Base-by-base conservation (phyloP, 2,329 filamentous ascomycete genomes). In the Diaporthe australafricana region DNA sequence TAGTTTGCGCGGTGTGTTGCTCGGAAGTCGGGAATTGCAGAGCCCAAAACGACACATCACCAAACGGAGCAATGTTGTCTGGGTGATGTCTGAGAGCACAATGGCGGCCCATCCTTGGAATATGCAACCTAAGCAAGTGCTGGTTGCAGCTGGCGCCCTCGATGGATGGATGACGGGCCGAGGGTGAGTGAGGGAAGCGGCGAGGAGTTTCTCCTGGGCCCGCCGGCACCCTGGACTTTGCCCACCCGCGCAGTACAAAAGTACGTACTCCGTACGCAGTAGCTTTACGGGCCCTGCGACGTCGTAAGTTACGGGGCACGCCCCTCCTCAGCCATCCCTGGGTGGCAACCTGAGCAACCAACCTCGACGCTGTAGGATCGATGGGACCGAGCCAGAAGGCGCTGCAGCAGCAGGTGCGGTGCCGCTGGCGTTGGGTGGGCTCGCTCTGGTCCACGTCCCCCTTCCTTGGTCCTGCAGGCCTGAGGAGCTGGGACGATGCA, bases 301-400 rank as follows among this genome's bases (percentile, higher is more conserved):
- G 67, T 65, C 71, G 71, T 72, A 72, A 70, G 71, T 65, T 72
- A 70, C 66, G 56, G 70, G 68, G 57, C 71, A 66, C 48, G 57
- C 56, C 68, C 63, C 42, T 57, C 67, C 25, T 45, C 45, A 35
- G 52, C 52, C 66, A 56, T 68, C 7, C 48, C 55, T 48, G 53
- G 53, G 67, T 68, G 52, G 52, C 66, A 40, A 56, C 57, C 68
- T 68, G 27, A 70, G 68, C 68, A 60, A 70, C 68, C 68, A 60
- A 68, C 45, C 67, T 63, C 48, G 68, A 67, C 30, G 25, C 27
- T 70, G 25, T 47, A 48, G 50, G 62, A 48, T 68, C 62, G 35
- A 66, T 42, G 45, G 45, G 62, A 53, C 40, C 60, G 50, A 63
- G 47, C 38, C 42, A 63, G 40, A 70, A 32, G 38, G 27, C 25